Evolutionary conservation across 106 monocot genomes (phyloP).

Genomic region (Allium sativum): DNA sequence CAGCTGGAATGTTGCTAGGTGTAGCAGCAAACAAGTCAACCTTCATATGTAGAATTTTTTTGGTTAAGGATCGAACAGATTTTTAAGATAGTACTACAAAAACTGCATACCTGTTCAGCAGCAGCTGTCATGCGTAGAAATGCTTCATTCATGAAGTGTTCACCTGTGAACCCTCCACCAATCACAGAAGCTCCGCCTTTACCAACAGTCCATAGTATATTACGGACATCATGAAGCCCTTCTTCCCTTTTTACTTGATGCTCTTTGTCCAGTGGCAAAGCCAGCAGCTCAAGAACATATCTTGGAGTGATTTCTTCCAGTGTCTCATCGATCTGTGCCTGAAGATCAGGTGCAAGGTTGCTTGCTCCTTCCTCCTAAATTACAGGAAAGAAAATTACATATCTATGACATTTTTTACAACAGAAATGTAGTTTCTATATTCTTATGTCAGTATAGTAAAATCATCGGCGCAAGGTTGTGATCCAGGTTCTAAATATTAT

Average conservation of each 20-base stretch:
- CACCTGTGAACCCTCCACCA: conserved; percentile 84
- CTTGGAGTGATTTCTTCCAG: conserved; percentile 84
- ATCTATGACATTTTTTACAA: neutral
- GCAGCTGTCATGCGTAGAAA: conserved; percentile 70
- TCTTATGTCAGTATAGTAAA: too few relatives aligned
- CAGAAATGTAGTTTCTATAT: too few relatives aligned
- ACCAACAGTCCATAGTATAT: conserved; percentile 85
- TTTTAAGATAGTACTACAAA: too few relatives aligned
- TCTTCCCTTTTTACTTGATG: conserved; percentile 58
- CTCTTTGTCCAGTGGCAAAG: conserved; percentile 68
- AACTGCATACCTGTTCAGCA: conserved; percentile 61
- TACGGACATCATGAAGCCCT: conserved; percentile 60
- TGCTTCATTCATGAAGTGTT: conserved; percentile 78
- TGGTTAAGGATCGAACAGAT: too few relatives aligned
- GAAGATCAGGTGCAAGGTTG: conserved; percentile 77
- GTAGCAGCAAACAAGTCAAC: conserved; percentile 68
- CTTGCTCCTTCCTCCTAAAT: conserved; percentile 94
- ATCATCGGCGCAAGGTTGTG: too few relatives aligned
- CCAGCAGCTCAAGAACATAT: conserved; percentile 76
- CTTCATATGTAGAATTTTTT: conserved; percentile 27
- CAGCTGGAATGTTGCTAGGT: conserved; percentile 79
- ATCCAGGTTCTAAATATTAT: too few relatives aligned
- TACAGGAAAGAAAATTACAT: neutral
- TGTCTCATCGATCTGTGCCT: conserved; percentile 83
- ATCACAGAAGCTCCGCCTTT: conserved; percentile 59